Evolutionary conservation across 176 grass and related monocot species (phyloP).

Genomic region (Bothriochloa decipiens): DNA sequence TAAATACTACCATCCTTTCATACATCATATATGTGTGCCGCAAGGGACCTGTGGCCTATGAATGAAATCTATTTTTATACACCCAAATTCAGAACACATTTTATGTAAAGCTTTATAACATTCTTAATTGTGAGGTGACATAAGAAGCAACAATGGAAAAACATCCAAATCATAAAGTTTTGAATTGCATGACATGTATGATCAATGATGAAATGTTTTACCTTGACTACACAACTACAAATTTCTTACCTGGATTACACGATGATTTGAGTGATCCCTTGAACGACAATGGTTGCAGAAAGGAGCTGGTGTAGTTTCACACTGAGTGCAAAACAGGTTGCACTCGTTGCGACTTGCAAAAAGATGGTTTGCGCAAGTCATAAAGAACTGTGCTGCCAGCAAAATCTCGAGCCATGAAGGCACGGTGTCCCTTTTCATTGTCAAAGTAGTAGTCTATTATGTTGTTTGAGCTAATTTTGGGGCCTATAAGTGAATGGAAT

Average conservation of each 20-base stretch:
- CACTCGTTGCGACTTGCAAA: constrained; percentile 26
- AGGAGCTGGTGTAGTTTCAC: constrained; percentile 26
- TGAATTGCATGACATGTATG: too few relatives aligned
- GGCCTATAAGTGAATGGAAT: too few relatives aligned
- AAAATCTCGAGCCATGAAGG: constrained; percentile 11
- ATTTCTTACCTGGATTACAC: constrained; percentile 64
- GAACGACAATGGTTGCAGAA: not conserved
- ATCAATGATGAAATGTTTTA: too few relatives aligned
- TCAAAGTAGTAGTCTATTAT: too few relatives aligned
- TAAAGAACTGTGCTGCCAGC: constrained; percentile 63
- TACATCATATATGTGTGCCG: too few relatives aligned
- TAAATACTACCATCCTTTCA: not conserved
- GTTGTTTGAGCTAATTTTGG: too few relatives aligned
- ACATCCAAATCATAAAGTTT: too few relatives aligned
- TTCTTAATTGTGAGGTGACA: not conserved
- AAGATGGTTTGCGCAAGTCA: constrained; percentile 28
- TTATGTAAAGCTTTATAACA: not conserved
- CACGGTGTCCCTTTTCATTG: constrained; percentile 21
- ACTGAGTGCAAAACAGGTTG: constrained; percentile 69
- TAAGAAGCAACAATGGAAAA: not conserved
- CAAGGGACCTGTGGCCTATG: not conserved
- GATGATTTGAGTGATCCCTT: constrained; percentile 49
- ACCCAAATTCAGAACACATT: not conserved
- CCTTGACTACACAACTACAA: not conserved
- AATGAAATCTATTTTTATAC: not conserved